Percentiles rank a stretch among this genome's conserved stretches.
Conservation (phyloP, 139 green algal species). For the Prasinococcaceae sp. region DNA sequence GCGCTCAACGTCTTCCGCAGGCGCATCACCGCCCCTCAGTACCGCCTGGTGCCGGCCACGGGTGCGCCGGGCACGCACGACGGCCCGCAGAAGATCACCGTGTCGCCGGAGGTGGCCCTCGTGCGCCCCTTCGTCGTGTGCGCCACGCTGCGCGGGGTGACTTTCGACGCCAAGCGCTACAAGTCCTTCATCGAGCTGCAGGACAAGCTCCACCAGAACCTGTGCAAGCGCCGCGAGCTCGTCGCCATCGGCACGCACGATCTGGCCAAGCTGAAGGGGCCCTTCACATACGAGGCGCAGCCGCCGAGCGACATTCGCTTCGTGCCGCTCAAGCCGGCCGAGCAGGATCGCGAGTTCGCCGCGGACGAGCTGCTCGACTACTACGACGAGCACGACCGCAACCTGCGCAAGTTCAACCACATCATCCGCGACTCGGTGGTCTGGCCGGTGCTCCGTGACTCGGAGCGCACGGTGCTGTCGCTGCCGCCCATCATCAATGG, state of each 20-base stretch:
- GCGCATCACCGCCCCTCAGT: conserved; percentile 39
- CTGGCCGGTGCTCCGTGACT: conserved; percentile 89
- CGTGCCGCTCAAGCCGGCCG: conserved; percentile 83
- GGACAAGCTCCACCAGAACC: conserved; percentile 97
- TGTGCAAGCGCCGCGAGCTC: conserved; percentile 72
- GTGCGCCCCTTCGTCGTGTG: conserved; percentile 90
- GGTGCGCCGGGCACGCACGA: too few species aligned
- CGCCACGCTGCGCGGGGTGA: conserved; percentile 78
- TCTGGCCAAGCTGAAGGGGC: conserved; percentile 61
- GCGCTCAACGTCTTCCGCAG: conserved; percentile 90
- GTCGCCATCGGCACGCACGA: conserved; percentile 98
- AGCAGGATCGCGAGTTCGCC: conserved; percentile 55
- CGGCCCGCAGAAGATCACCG: conserved; percentile 5
- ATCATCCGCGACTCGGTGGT: conserved; percentile 87
- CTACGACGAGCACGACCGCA: conserved; percentile 45
- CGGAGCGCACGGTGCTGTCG: conserved; percentile 74
- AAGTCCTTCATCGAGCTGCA: conserved; percentile 94
- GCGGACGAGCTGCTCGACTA: conserved; percentile 76
- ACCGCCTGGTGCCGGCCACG: conserved; percentile 49
- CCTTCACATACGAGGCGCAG: conserved; percentile 96
- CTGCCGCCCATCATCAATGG: conserved; percentile 98
- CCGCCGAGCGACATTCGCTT: conserved; percentile 87
- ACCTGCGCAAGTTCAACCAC: conserved; percentile 88
- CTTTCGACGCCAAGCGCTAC: conserved; percentile 71
- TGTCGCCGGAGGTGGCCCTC: conserved; percentile 38